Percentiles rank a stretch among this genome's conserved stretches.
Conservation (phyloP, 2,329 filamentous ascomycete genomes). For the Lecanicillium sp. region DNA sequence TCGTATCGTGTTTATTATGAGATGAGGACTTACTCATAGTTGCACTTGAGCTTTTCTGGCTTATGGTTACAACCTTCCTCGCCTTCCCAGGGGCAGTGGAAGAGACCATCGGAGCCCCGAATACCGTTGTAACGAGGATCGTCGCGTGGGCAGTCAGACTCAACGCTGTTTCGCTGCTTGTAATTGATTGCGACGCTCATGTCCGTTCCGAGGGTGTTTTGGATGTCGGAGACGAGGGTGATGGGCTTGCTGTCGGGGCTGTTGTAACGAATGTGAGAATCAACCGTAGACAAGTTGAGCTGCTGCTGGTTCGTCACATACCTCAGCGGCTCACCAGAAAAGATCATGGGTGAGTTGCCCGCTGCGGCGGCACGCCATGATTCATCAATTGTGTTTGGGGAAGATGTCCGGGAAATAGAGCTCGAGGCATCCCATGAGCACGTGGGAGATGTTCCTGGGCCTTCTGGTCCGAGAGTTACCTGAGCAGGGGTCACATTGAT, state of each 20-base stretch:
- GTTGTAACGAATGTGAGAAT: slow-evolving; percentile 8
- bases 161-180: slow-evolving; percentile 13
- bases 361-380: slow-evolving; percentile 31
- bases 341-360: slow-evolving; percentile 4
- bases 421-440: slow-evolving; percentile 49
- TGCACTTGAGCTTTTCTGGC: slow-evolving; percentile 95
- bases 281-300: not conserved
- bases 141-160: slow-evolving; percentile 20
- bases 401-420: slow-evolving; percentile 45
- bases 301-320: not conserved
- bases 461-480: slow-evolving; percentile 48
- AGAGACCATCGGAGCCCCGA: slow-evolving; percentile 68
- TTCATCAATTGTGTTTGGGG: slow-evolving; percentile 45
- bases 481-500: slow-evolving; percentile 53
- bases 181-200: slow-evolving; percentile 6
- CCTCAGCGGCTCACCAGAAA: slow-evolving; percentile 5
- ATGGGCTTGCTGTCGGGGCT: slow-evolving; percentile 4
- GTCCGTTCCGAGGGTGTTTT: slow-evolving; percentile 2
- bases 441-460: slow-evolving; percentile 44
- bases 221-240: not conserved
- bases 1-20: not conserved
- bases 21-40: slow-evolving; percentile 75
- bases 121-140: slow-evolving; percentile 57
- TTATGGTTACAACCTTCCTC: slow-evolving; percentile 73
- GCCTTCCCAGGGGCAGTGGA: slow-evolving; percentile 85